Percentiles rank a stretch among this genome's conserved stretches.
These are phyloP conservation scores for Vanderwaltozyma tropicalis DNA, from an alignment of 805 yeast species.

Conservation along the genomic window DNA sequence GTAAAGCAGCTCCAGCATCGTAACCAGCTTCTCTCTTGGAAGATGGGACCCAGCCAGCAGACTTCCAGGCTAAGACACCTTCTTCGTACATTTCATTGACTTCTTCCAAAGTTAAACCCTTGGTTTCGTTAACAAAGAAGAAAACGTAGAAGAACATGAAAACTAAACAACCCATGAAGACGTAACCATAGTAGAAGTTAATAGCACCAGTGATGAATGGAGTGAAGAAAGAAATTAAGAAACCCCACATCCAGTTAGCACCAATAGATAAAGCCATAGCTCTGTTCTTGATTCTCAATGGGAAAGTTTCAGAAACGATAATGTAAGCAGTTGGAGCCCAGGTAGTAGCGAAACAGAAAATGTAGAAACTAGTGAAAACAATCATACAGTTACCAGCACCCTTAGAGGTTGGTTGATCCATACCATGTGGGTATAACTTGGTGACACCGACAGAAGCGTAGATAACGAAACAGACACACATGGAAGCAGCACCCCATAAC, in stretches of 20 bases:
- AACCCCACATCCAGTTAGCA: slow-evolving; percentile 58
- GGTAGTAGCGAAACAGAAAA: slow-evolving; percentile 63
- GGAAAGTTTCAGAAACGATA: slow-evolving; percentile 59
- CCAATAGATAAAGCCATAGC: slow-evolving; percentile 52
- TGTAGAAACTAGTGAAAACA: slow-evolving; percentile 57
- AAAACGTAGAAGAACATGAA: slow-evolving; percentile 50
- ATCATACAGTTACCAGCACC: slow-evolving; percentile 64
- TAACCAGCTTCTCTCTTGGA: slow-evolving; percentile 22
- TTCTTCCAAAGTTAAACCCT: slow-evolving; percentile 71
- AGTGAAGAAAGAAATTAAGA: slow-evolving; percentile 57
- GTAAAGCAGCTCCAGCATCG: slow-evolving; percentile 17
- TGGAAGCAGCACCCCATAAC: slow-evolving; percentile 40
- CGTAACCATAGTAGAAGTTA: slow-evolving; percentile 62
- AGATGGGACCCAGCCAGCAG: slow-evolving; percentile 42
- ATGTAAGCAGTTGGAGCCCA: slow-evolving; percentile 68
- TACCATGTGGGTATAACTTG: slow-evolving; percentile 32
- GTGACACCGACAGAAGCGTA: slow-evolving; percentile 58
- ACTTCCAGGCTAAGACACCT: slow-evolving; percentile 34
- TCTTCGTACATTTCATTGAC: slow-evolving; percentile 51
- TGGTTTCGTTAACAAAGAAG: slow-evolving; percentile 65
- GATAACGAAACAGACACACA: slow-evolving; percentile 36
- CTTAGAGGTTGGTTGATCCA: slow-evolving; percentile 33
- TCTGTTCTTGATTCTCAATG: slow-evolving; percentile 55
- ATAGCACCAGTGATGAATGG: slow-evolving; percentile 58
- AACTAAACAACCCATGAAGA: slow-evolving; percentile 44